Evolutionary conservation across 345 rosid species (phyloP), one percentile per base, ranked within the genome.

Genomic region (Mercurialis annua): DNA sequence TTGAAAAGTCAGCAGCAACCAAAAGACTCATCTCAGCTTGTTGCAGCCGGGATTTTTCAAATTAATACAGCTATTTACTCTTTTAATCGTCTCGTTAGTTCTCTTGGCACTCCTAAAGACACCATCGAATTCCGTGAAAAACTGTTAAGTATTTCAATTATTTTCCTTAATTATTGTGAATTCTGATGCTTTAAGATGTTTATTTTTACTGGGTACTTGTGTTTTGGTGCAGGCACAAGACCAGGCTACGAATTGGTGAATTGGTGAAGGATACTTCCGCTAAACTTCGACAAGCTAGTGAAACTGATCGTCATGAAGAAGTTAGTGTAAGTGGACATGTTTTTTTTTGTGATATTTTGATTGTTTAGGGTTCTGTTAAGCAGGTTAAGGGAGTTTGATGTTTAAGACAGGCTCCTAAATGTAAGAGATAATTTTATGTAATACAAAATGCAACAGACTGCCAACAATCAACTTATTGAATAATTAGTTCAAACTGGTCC

Each of bases 51-150:
- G 7, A 82, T 90, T 52, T 90, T 90, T 80, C 82, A 83, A 77
- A 82, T 86, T 59, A 82, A 84, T 75, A 90, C 90, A 2, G 90
- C 92, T 40, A 78, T 90, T 36, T 78, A 77, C 67, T 77, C 85
- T 69, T 86, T 88, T 73, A 73, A 73, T 66, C 94, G 89, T 24
- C 97, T 88, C 72, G 86, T 88, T 69, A 80, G 81, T 79, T 81
- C 90, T 36, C 86, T 90, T 23, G 92, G 92, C 36, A 86, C 94
- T 57, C 82, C 87, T 4, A 90, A 82, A 49, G 97, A 90, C 69
- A 90, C 97, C 63, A 70, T 79, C 68, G 79, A 85, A 17, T 72
- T 86, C 58, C 89, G 91, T 17, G 86, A 85, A 2, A 88, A 86
- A 69, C 80, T 90, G 92, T 87, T 18, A 38, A 66, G 86, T 75